Evolutionary conservation across 148 eudicot genomes (phyloP), one percentile per base, ranked within the genome.

Genomic region (Cornus suecica): DNA sequence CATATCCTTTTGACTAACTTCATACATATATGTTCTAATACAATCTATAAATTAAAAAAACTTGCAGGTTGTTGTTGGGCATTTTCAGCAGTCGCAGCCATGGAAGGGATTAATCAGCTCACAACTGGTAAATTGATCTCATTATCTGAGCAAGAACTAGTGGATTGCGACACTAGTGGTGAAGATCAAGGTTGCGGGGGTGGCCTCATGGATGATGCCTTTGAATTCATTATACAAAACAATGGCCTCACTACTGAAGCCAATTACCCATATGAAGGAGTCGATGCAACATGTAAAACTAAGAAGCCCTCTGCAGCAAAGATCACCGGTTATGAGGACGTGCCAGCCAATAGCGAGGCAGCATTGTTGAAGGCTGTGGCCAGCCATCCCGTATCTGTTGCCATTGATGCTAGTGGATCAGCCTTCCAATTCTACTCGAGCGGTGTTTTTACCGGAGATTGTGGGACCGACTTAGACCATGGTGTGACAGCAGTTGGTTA

Each of bases 401-500:
- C 82, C 25, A 74, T 74, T 3, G 78, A 80, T 65, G 82, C 74
- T 61, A 71, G 72, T 65, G 71, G 74, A 54, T 51, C 30, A 22
- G 70, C 48, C 31, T 80, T 80, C 15, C 82, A 80, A 65, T 56
- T 80, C 7, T 80, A 80, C 75, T 42, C 70, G 15, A 75, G 71
- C 22, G 82, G 82, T 31, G 75, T 74, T 62, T 74, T 74, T 65
- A n/a, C 58, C 1, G 78, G 75, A 30, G 32, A 63, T 34, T 80
- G 82, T 14, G 78, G 82, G 51, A 74, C 74, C 20, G 31, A 63
- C 14, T 62, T 80, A 9, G 71, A 80, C 22, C 82, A 74, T 79
- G 82, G 82, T 14, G 82, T 74, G 4, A 68, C 78, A 2, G 65
- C 67, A 5, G 78, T 79, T 69, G 82, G 82, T 30, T 79, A 79